Evolutionary conservation across 2,329 filamentous ascomycete species (phyloP), one percentile per base, ranked within the genome.

Genomic region (Chlorencoelia australis): DNA sequence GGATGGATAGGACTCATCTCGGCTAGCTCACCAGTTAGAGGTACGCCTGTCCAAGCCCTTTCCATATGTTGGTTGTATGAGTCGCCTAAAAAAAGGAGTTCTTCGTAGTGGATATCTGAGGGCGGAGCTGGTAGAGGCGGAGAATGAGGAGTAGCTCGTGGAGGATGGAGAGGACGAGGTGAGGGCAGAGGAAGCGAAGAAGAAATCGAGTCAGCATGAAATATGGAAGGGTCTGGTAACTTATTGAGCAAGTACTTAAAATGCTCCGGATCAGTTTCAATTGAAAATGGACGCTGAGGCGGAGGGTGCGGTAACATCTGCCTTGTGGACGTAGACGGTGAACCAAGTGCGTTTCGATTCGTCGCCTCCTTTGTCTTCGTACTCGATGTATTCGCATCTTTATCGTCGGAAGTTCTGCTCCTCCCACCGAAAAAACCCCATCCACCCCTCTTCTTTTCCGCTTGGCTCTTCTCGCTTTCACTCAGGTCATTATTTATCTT

Each of bases 261-360:
- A n/a, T n/a, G 9, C 5, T 5, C 6, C 11, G 8, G 6, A 4
- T 3, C 7, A 2, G 4, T 29, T n/a, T n/a, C n/a, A n/a, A n/a
- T n/a, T n/a, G n/a, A n/a, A 8, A n/a, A 8, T 8, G 4, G 4
- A 2, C 1, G n/a, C 8, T 2, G 4, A 15, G 1, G 17, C 13
- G 6, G 32, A 8, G 6, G 8, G 9, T 6, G 16, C 2, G 16
- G 9, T 9, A 11, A 29, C 11, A 2, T 5, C 7, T 9, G 4
- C 7, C 7, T 28, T 11, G 4, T 13, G 13, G 27, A 8, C 16
- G 4, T 5, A 5, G n/a, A 4, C 3, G 16, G 4, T 2, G 10
- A 8, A 19, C 7, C 9, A 9, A 5, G 3, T 2, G 8, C 11
- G 4, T 30, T 4, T 20, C 5, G 6, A 3, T 6, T 15, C 6